These are phyloP conservation scores for Fusarium sp. DNA, from an alignment of 2,329 filamentous ascomycete genomes.

Conservation along the genomic window DNA sequence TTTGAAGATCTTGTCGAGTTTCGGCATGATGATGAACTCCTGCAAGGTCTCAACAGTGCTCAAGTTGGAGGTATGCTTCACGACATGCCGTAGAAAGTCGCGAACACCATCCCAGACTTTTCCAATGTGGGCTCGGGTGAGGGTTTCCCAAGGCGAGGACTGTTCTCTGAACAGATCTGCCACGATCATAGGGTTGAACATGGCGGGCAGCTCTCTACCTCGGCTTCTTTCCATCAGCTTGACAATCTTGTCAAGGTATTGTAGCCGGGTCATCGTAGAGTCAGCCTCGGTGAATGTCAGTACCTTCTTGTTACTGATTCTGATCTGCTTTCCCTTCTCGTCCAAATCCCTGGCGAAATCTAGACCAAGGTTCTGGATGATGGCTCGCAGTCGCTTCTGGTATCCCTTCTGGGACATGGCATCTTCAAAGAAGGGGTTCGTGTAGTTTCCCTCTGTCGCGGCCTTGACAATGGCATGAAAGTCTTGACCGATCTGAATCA, in stretches of 20 bases:
- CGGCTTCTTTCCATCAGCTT: conserved; percentile 34
- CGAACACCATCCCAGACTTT: conserved; percentile 22
- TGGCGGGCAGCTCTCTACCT: conserved; percentile 67
- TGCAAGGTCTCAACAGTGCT: conserved; percentile 23
- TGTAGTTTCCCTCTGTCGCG: conserved; percentile 63
- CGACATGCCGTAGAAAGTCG: conserved; percentile 7
- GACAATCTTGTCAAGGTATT: conserved; percentile 37
- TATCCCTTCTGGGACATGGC: conserved; percentile 47
- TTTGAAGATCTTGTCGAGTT: conserved; percentile 27
- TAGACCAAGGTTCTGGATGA: conserved; percentile 61
- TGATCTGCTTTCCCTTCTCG: conserved; percentile 52
- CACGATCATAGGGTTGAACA: conserved; percentile 69
- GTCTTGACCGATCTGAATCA: conserved; percentile 57
- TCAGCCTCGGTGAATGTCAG: no score
- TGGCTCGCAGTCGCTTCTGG: conserved; percentile 61
- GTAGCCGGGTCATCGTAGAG: conserved; percentile 9
- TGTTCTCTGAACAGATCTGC: conserved; percentile 70
- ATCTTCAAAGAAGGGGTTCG: conserved; percentile 60
- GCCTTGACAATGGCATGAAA: conserved; percentile 58
- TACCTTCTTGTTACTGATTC: no score
- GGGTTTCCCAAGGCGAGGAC: conserved; percentile 61
- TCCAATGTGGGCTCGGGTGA: conserved; percentile 48
- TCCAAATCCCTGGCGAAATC: conserved; percentile 59
- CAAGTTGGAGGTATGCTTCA: conserved; percentile 24
- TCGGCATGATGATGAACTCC: conserved; percentile 24